Conservation (phyloP, 225 moss, liverwort and hornwort genomes). For the Rhytidiadelphus loreus region DNA sequence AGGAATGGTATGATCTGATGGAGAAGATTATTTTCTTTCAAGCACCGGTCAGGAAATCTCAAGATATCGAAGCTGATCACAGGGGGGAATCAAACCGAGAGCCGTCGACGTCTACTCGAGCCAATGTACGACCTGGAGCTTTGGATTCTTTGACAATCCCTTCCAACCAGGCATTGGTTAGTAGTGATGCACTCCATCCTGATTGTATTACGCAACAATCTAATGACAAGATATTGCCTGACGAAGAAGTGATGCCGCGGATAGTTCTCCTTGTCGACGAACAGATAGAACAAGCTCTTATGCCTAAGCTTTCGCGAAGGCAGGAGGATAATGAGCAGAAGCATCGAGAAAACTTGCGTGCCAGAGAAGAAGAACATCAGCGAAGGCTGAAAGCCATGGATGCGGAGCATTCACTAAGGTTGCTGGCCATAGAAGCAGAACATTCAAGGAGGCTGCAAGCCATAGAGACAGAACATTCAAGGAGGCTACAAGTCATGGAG, state of each 20-base stretch:
- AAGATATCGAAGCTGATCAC: not conserved
- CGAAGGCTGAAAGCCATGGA: not conserved
- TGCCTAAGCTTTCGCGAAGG: not conserved
- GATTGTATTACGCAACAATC: not conserved
- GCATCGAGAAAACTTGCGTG: not conserved
- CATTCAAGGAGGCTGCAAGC: too few species aligned
- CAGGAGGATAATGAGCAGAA: not conserved
- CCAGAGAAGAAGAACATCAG: not conserved
- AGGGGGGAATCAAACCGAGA: not conserved
- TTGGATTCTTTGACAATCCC: not conserved
- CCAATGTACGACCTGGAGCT: too few species aligned
- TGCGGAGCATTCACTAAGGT: not conserved
- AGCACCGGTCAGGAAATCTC: not conserved
- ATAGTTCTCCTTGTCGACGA: too few species aligned
- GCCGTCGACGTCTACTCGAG: not conserved
- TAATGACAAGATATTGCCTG: not conserved
- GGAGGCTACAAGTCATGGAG: too few species aligned
- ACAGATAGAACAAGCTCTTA: not conserved
- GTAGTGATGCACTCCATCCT: not conserved
- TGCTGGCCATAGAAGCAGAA: not conserved
- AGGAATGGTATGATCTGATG: not conserved
- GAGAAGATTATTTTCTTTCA: not conserved
- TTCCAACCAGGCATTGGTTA: not conserved
- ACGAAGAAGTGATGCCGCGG: not conserved
- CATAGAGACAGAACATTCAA: too few species aligned